Evolutionary conservation across 176 grass and related monocot species (phyloP).

Genomic region (Carex scoparia): DNA sequence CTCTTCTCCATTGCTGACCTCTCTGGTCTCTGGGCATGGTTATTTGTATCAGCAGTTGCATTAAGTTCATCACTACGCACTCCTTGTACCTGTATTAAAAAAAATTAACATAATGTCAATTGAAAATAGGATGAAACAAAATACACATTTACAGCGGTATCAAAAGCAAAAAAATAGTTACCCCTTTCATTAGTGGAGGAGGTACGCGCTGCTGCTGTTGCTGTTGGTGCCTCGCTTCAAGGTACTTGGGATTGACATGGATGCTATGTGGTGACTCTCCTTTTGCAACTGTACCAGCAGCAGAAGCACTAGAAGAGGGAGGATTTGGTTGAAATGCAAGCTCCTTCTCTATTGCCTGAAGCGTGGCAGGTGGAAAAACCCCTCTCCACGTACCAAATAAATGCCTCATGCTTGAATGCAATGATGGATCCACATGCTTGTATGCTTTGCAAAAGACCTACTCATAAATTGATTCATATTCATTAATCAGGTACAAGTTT

Average conservation of each 20-base stretch:
- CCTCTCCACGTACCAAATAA: constrained; percentile 99
- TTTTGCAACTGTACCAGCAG: constrained; percentile 8
- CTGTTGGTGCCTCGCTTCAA: constrained; percentile 75
- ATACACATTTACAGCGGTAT: not conserved
- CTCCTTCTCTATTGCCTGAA: constrained; percentile 88
- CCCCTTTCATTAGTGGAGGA: constrained; percentile 13
- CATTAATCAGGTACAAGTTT: not conserved
- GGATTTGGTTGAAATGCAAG: constrained; percentile 64
- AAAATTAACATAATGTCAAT: not conserved
- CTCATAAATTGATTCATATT: not conserved
- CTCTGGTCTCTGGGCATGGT: not conserved
- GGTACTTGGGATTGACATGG: constrained; percentile 98
- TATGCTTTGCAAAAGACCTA: constrained; percentile 99
- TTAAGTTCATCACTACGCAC: not conserved
- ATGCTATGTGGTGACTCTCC: constrained; percentile 65
- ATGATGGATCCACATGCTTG: constrained; percentile 71
- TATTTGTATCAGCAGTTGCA: constrained; percentile 9
- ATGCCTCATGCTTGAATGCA: constrained; percentile 96
- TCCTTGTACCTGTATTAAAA: constrained; percentile 19
- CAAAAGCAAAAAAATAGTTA: not conserved
- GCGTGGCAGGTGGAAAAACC: constrained; percentile 62
- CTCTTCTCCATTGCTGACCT: constrained; percentile 13
- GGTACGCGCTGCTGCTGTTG: constrained; percentile 47
- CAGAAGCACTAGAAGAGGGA: not conserved
- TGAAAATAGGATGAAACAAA: not conserved